These are phyloP conservation scores for Endoconidiophora polonica DNA, from an alignment of 2,329 filamentous ascomycete genomes.

Conservation along the genomic window DNA sequence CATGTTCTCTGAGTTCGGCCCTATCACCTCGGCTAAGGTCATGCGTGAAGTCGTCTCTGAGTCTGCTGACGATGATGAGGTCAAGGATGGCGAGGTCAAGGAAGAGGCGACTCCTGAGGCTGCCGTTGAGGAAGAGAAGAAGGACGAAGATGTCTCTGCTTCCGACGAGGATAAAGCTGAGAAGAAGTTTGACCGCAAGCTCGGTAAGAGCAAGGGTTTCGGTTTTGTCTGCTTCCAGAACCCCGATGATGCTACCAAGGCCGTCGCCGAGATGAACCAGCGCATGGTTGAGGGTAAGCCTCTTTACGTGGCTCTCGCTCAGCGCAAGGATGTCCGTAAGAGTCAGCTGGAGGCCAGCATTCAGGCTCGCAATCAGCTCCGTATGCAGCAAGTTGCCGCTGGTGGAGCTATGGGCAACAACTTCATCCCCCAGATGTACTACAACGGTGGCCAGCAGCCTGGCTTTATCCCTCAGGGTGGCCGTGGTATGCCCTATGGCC, in stretches of 20 bases:
- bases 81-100: constrained; percentile 29
- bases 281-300: constrained; percentile 97
- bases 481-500: constrained; percentile 49
- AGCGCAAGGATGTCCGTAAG: constrained; percentile 99
- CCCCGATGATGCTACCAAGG: constrained; percentile 97
- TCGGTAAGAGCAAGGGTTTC: constrained; percentile 99
- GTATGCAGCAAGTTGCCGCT: constrained; percentile 93
- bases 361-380: constrained; percentile 94
- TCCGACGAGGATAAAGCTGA: constrained; percentile 30
- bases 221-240: constrained; percentile 99
- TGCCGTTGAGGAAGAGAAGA: constrained; percentile 35
- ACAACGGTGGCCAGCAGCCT: constrained; percentile 51
- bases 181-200: constrained; percentile 41
- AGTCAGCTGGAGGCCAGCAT: constrained; percentile 98
- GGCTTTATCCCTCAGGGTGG: constrained; percentile 48
- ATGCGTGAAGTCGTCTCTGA: constrained; percentile 69
- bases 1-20: constrained; percentile 79
- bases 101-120: constrained; percentile 31
- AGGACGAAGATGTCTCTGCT: constrained; percentile 34
- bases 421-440: constrained; percentile 85
- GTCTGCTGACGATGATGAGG: constrained; percentile 35
- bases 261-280: constrained; percentile 98
- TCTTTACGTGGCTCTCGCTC: constrained; percentile 89
- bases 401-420: constrained; percentile 76
- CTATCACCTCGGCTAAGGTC: constrained; percentile 96